Conservation (phyloP, 805 yeast species). For the Naumovozyma baii region DNA sequence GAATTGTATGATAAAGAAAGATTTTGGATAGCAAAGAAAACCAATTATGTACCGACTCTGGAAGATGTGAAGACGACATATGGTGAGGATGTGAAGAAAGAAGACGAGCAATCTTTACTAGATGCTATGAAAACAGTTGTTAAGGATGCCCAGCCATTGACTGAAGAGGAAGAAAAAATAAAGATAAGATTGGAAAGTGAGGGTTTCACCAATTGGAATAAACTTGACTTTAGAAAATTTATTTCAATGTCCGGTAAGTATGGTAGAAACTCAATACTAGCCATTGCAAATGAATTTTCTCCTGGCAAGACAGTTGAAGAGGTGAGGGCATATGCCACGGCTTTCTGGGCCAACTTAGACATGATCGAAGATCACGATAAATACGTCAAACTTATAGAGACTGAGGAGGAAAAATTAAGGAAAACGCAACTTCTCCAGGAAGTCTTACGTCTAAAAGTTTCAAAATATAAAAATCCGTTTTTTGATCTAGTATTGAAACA, state of each 20-base stretch:
- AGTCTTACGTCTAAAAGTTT: slow-evolving; percentile 65
- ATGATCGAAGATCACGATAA: slow-evolving; percentile 86
- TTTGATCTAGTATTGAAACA: slow-evolving; percentile 64
- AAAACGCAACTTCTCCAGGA: slow-evolving; percentile 64
- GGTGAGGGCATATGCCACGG: slow-evolving; percentile 63
- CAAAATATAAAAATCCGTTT: slow-evolving; percentile 66
- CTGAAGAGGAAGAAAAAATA: slow-evolving; percentile 66
- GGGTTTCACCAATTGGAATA: slow-evolving; percentile 77
- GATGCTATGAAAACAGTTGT: slow-evolving; percentile 61
- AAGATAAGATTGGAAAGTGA: slow-evolving; percentile 49
- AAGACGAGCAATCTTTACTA: slow-evolving; percentile 37
- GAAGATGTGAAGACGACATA: slow-evolving; percentile 39
- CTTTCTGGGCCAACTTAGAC: slow-evolving; percentile 71
- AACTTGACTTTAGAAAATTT: slow-evolving; percentile 80
- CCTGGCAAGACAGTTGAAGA: slow-evolving; percentile 77
- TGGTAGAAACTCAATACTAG: slow-evolving; percentile 67
- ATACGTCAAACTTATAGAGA: slow-evolving; percentile 68
- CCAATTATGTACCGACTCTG: slow-evolving; percentile 55
- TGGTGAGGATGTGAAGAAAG: slow-evolving; percentile 34
- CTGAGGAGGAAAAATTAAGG: slow-evolving; percentile 77
- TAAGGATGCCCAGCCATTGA: slow-evolving; percentile 65
- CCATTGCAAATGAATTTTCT: slow-evolving; percentile 64
- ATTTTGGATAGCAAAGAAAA: slow-evolving; percentile 62
- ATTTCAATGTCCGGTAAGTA: slow-evolving; percentile 66
- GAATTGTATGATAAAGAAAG: slow-evolving; percentile 77